phyloP scores from a whole-genome alignment of 2,329 filamentous ascomycete species.

The Macrophomina phaseolina region DNA sequence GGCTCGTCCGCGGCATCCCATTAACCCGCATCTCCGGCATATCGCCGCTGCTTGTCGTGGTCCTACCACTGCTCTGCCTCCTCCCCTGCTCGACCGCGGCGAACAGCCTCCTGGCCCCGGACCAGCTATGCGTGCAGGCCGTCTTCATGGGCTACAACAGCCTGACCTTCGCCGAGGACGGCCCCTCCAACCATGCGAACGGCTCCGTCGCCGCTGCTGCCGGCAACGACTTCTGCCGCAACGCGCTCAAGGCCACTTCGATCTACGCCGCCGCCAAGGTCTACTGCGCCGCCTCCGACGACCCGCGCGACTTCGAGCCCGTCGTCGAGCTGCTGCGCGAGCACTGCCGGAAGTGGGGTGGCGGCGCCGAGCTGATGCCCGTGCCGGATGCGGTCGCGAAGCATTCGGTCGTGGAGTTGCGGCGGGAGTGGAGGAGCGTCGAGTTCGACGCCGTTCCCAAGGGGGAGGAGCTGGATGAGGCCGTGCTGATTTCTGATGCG shows the following conservation, averaged over 20 bases:
- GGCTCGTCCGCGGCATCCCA: neutral
- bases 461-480: conserved; percentile 2
- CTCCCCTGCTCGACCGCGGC: neutral
- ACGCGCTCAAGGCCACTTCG: conserved; percentile 1
- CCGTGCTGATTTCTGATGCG: conserved; percentile 3
- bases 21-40: neutral
- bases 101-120: conserved; percentile 4
- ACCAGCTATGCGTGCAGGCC: conserved; percentile 16
- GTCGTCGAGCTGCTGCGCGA: conserved; percentile 5
- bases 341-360: conserved; percentile 10
- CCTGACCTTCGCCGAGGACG: conserved; percentile 9
- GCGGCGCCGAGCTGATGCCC: neutral
- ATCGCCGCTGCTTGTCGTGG: neutral
- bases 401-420: conserved; percentile 1
- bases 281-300: conserved; percentile 10
- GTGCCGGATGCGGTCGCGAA: conserved; percentile 2
- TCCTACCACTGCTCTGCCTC: conserved; percentile 1
- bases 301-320: neutral
- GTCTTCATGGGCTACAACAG: conserved; percentile 14
- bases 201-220: neutral
- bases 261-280: conserved; percentile 10
- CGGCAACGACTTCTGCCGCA: conserved; percentile 7
- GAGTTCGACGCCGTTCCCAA: neutral
- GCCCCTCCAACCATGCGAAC: no score
- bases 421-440: neutral